A percentile compares a stretch with the other conserved stretches of the same genome.
phyloP scores from a whole-genome alignment of 2,329 filamentous ascomycete genomes.

The Mycosphaerella arachidis region DNA sequence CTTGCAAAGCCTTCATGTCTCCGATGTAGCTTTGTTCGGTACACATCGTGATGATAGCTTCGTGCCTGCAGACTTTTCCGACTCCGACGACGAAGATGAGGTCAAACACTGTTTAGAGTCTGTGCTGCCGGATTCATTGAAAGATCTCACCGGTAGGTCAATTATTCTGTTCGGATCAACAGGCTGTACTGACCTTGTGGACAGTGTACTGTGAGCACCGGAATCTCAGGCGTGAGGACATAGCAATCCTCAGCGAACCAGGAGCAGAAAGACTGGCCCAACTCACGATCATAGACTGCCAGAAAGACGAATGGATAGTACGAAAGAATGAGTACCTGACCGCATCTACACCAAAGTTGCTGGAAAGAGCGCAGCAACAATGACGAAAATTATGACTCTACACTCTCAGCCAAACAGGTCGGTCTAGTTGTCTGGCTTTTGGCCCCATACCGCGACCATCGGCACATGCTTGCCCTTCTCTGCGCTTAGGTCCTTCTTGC shows the following conservation, averaged over 20 bases:
- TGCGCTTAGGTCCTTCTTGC: not conserved
- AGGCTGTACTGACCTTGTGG: not conserved
- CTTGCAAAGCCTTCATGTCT: not conserved
- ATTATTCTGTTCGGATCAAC: not conserved
- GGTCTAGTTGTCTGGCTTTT: not conserved
- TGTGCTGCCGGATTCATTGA: not conserved
- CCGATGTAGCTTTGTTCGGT: not conserved
- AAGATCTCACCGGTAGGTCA: not conserved
- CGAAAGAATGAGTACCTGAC: not conserved
- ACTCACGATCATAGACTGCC: not conserved
- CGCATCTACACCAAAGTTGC: not conserved
- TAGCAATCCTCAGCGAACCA: not conserved
- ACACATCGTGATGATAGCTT: conserved; percentile 2
- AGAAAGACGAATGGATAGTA: not conserved
- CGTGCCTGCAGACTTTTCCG: not conserved
- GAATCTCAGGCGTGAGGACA: not conserved
- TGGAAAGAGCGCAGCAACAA: not conserved
- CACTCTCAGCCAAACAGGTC: not conserved
- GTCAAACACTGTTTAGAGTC: not conserved
- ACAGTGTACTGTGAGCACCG: not conserved
- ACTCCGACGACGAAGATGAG: not conserved
- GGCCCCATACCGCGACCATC: not conserved
- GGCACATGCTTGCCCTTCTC: not conserved
- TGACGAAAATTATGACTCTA: not conserved
- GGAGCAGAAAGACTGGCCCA: not conserved